These are phyloP conservation scores for Gracilaria gracilis DNA, from an alignment of 23 red algal species.

Conservation along the genomic window DNA sequence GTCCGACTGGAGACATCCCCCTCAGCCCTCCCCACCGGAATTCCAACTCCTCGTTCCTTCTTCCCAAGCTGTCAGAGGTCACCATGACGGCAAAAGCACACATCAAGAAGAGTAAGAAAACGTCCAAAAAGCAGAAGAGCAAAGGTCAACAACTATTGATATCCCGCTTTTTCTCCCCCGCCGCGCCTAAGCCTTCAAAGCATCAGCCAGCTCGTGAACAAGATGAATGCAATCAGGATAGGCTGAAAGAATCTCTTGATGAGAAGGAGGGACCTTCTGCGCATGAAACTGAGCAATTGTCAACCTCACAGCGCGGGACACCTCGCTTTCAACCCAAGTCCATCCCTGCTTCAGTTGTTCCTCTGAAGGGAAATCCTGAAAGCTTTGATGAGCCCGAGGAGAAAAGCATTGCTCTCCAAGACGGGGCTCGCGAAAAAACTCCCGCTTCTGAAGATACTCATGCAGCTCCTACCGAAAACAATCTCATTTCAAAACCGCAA, in stretches of 20 bases:
- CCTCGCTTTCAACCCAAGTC: too few relatives aligned
- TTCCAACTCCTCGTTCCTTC: not conserved
- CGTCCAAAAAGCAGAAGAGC: constrained; percentile 25
- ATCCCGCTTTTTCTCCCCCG: constrained; percentile 65
- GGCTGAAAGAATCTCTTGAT: not conserved
- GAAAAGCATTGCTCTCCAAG: not conserved
- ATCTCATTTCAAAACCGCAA: not conserved
- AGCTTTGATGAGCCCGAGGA: not conserved
- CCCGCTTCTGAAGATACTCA: not conserved
- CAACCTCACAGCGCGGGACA: not conserved
- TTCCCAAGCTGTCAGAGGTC: not conserved
- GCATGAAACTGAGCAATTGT: not conserved
- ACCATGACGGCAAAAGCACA: constrained; percentile 2
- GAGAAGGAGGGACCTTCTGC: not conserved
- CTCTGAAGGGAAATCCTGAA: not conserved
- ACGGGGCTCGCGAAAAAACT: not conserved
- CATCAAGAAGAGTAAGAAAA: constrained; percentile 30
- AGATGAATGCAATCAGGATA: not conserved
- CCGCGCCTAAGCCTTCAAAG: not conserved
- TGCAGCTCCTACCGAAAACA: too few relatives aligned
- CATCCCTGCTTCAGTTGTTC: not conserved
- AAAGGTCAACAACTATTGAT: constrained; percentile 52
- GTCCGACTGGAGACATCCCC: too few relatives aligned
- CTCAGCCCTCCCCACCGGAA: not conserved
- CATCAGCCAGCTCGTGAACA: not conserved